phyloP scores from a whole-genome alignment of 2,329 filamentous ascomycete species.

The Xylariaceae sp. region DNA sequence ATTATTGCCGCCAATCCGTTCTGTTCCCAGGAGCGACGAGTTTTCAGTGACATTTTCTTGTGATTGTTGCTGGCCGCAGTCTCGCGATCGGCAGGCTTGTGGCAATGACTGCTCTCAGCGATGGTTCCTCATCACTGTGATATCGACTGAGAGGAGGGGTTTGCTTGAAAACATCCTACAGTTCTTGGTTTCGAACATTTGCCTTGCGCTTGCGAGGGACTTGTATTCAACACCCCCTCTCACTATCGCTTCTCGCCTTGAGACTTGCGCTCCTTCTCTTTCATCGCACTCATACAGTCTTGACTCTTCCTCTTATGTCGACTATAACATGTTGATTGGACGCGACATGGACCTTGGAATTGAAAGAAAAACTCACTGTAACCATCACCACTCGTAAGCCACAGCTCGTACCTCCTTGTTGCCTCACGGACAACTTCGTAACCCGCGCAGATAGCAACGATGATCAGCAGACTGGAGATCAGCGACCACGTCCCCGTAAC shows the following conservation, averaged over 20 bases:
- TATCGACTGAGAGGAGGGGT: conserved; percentile 3
- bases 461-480: conserved; percentile 75
- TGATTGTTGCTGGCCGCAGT: conserved; percentile 14
- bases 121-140: conserved; percentile 4
- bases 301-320: not conserved
- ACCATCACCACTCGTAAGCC: conserved; percentile 48
- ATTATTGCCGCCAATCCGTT: conserved; percentile 52
- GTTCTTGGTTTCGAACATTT: not conserved
- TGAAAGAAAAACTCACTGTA: conserved; percentile 47
- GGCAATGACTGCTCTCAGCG: conserved; percentile 6
- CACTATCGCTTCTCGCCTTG: too few relatives aligned
- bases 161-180: not conserved
- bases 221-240: too few relatives aligned
- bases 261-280: not conserved
- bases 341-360: not conserved
- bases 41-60: conserved; percentile 56
- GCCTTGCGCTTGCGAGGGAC: not conserved
- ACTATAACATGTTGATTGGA: not conserved
- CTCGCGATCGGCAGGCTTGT: conserved; percentile 12
- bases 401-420: conserved; percentile 72
- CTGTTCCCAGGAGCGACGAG: conserved; percentile 66
- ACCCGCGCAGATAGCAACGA: conserved; percentile 81
- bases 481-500: conserved; percentile 72
- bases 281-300: not conserved
- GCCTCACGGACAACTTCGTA: conserved; percentile 85